phyloP scores from a whole-genome alignment of 2,329 filamentous ascomycete species.

The Monosporascus sp. region DNA sequence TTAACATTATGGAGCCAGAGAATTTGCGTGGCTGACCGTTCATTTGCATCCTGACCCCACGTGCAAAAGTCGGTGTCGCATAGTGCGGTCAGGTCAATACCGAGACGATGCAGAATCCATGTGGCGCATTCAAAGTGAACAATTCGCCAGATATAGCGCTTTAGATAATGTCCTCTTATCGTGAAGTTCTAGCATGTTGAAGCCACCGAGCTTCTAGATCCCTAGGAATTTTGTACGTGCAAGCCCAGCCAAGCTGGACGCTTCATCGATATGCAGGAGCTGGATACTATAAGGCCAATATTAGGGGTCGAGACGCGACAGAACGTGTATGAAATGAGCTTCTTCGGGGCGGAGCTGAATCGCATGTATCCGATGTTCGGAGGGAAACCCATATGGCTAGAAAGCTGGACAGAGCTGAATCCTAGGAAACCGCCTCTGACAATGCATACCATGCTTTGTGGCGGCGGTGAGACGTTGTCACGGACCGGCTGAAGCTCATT shows the following conservation, averaged over 20 bases:
- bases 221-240: background rate
- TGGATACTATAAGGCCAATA: background rate
- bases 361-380: too few relatives aligned
- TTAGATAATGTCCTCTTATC: background rate
- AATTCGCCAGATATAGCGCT: too few relatives aligned
- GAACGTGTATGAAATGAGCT: too few relatives aligned
- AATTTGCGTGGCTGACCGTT: background rate
- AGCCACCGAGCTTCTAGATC: background rate
- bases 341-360: too few relatives aligned
- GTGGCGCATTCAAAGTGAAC: too few relatives aligned
- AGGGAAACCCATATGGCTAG: too few relatives aligned
- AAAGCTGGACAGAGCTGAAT: too few relatives aligned
- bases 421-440: too few relatives aligned
- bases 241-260: background rate
- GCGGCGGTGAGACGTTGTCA: too few relatives aligned
- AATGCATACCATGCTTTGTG: too few relatives aligned
- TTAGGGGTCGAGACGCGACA: background rate
- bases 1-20: too few relatives aligned
- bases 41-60: background rate
- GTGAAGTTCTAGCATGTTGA: background rate
- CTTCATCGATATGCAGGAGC: background rate
- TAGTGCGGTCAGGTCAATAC: background rate
- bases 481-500: background rate
- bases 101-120: too few relatives aligned
- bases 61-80: background rate